A percentile compares a stretch with the other conserved stretches of the same genome.
Evolutionary conservation across 2,329 filamentous ascomycete species (phyloP).

Genomic region (Coniella vitis): DNA sequence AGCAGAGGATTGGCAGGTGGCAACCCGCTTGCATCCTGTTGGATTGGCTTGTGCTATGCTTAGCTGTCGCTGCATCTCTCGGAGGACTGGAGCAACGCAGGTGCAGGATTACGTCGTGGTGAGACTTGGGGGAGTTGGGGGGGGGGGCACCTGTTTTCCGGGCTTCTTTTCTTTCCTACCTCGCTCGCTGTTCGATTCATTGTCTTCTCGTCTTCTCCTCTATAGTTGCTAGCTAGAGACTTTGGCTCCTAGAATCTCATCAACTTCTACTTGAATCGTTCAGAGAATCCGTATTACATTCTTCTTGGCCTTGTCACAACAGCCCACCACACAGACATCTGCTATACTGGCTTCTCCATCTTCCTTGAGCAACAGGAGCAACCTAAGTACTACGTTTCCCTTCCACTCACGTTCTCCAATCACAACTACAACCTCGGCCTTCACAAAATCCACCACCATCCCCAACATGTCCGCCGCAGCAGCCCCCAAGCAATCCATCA

Average conservation of each 20-base stretch:
- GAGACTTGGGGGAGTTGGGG: not conserved
- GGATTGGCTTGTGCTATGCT: not conserved
- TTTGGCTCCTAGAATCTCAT: too few species aligned
- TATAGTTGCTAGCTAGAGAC: too few species aligned
- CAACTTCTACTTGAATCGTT: too few species aligned
- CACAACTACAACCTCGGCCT: not conserved
- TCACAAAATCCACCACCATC: not conserved
- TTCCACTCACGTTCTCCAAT: not conserved
- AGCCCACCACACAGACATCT: too few species aligned
- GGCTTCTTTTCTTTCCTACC: too few species aligned
- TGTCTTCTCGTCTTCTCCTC: too few species aligned
- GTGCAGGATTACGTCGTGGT: not conserved
- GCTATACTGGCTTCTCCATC: not conserved
- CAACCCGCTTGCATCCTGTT: not conserved
- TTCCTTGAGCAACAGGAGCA: too few species aligned
- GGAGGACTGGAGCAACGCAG: too few species aligned
- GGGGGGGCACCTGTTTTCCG: too few species aligned
- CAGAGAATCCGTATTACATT: too few species aligned
- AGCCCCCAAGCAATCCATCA: constrained; percentile 7
- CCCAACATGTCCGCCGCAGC: constrained; percentile 9
- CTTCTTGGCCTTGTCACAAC: too few species aligned
- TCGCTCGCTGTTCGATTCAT: too few species aligned
- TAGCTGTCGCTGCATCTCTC: not conserved
- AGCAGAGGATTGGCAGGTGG: not conserved
- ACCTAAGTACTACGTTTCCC: not conserved